Percentiles rank a stretch among this genome's conserved stretches.
These are phyloP conservation scores for Pseudonitzschia delicatissima DNA, from an alignment of 108 stramenopile genomes.

Conservation along the genomic window DNA sequence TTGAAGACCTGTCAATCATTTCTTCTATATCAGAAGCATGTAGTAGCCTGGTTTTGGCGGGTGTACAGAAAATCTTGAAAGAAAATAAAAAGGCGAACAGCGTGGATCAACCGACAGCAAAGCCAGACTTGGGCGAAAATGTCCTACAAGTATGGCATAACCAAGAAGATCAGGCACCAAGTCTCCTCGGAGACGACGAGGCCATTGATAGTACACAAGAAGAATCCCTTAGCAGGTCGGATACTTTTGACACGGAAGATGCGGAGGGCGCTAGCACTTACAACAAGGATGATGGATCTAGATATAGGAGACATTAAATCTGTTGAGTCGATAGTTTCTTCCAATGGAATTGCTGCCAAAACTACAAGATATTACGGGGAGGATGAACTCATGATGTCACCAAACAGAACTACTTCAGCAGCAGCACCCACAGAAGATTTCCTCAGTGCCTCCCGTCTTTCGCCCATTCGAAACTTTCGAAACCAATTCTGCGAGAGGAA, in stretches of 20 bases:
- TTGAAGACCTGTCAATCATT: not conserved
- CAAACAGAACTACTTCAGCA: too few relatives aligned
- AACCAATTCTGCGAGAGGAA: not conserved
- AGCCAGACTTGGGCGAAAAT: too few relatives aligned
- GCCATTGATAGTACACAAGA: not conserved
- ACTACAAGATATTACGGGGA: too few relatives aligned
- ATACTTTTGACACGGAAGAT: not conserved
- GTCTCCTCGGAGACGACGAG: not conserved
- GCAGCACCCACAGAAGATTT: too few relatives aligned
- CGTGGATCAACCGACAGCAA: too few relatives aligned
- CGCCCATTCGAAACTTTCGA: too few relatives aligned
- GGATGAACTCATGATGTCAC: too few relatives aligned
- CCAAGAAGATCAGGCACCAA: not conserved
- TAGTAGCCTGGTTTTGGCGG: conserved; percentile 1
- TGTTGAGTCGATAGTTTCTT: too few relatives aligned
- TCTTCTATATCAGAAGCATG: not conserved
- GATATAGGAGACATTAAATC: too few relatives aligned
- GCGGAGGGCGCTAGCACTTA: conserved; percentile 1
- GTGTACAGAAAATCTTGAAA: not conserved
- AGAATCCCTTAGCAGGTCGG: not conserved
- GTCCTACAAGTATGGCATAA: too few relatives aligned
- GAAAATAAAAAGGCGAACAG: not conserved
- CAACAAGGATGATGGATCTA: conserved; percentile 21
- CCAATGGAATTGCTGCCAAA: too few relatives aligned
- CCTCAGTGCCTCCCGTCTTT: too few relatives aligned